Evolutionary conservation across 1,284 basidiomycete species (phyloP).

Genomic region (Anthracocystis walkeri): DNA sequence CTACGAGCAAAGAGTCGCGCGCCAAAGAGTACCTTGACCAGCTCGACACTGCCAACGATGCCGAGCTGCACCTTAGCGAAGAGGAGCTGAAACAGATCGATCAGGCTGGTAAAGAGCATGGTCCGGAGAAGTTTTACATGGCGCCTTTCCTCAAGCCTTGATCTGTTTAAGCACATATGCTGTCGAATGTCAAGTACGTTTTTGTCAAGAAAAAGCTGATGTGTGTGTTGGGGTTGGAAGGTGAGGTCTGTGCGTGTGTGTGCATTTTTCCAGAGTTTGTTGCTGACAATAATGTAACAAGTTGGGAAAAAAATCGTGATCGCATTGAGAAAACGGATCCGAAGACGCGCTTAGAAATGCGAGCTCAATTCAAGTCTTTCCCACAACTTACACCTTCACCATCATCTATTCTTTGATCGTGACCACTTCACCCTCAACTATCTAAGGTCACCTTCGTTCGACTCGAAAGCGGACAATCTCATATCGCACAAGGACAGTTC

Average conservation of each 20-base stretch:
- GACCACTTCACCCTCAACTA: conserved; percentile 1
- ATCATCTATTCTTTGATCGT: conserved; percentile 5
- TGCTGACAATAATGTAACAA: conserved; percentile 4
- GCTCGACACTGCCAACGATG: conserved; percentile 42
- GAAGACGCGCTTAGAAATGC: conserved; percentile 31
- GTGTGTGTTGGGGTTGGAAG: neutral
- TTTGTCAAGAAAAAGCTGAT: neutral
- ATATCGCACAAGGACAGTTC: neutral
- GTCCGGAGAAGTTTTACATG: conserved; percentile 52
- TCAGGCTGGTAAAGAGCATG: conserved; percentile 43
- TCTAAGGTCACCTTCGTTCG: neutral
- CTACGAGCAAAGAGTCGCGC: conserved; percentile 47
- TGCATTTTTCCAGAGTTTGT: neutral
- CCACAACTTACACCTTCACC: neutral
- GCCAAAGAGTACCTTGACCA: conserved; percentile 47
- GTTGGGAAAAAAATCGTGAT: conserved; percentile 27
- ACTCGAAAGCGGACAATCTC: neutral
- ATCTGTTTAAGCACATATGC: neutral
- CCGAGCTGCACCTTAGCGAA: conserved; percentile 28
- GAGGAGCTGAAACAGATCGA: conserved; percentile 50
- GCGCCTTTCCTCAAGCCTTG: conserved; percentile 33
- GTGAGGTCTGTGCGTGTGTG: neutral
- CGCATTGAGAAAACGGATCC: conserved; percentile 28
- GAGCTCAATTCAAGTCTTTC: conserved; percentile 7
- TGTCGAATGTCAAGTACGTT: neutral